Evolutionary conservation across 2,329 filamentous ascomycete genomes (phyloP), one percentile per base, ranked within the genome.

Genomic region (Arthroderma sp.): DNA sequence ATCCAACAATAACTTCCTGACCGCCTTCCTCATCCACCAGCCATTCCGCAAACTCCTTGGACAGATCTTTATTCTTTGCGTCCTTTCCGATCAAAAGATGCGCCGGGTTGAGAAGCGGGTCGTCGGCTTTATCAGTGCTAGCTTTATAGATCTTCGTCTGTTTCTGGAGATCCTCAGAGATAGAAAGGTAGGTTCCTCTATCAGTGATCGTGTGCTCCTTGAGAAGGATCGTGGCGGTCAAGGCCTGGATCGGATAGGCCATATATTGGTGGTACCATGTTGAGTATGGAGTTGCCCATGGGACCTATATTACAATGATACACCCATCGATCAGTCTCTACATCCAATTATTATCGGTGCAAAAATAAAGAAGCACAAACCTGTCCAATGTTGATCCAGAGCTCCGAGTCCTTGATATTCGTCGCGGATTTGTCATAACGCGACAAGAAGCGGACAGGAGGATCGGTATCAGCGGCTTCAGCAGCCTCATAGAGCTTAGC

Each of bases 361-460:
- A 44, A 4, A 37, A 9, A 10, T 11, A 30, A 4, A 44, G 27
- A 22, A 27, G 9, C 4, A 7, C 38, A 38, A 22, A 56, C 58
- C 53, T 71, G 69, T 4, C 68, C 70, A 31, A 72, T 69, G 0
- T 56, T 54, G 3, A 66, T 60, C 68, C 68, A 73, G 2, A 71
- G 53, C 33, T 61, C 50, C 0, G 65, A 65, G 42, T 72, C 70
- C 47, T 70, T 70, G 41, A 72, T 69, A 47, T 70, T 72, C 3
- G 67, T 70, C 0, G 69, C 69, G 2, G 67, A 70, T 51, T 71
- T 72, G 48, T 72, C 69, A 41, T 62, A 72, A 1, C 69, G 61
- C 29, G 57, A 65, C 7, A 71, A 53, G 43, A 71, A 72, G 9
- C 66, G 61, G 2, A 68, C 61, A 0, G 62, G 59, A 0, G 58